A percentile compares a stretch with the other conserved stretches of the same genome.
Evolutionary conservation across 2,329 filamentous ascomycete genomes (phyloP).

Genomic region (Akanthomyces dipterigenus): DNA sequence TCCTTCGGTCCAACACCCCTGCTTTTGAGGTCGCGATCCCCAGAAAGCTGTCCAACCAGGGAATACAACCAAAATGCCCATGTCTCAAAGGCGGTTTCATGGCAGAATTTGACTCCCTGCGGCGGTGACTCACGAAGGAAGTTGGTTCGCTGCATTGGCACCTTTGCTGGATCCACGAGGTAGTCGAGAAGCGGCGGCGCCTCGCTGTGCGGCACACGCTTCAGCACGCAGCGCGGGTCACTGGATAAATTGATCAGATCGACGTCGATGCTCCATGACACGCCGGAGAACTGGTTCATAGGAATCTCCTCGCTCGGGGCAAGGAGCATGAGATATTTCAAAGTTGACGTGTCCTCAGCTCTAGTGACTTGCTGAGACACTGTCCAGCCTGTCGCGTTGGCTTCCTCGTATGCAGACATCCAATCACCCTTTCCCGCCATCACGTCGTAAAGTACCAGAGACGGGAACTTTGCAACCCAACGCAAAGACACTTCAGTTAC

Average conservation of each 20-base stretch:
- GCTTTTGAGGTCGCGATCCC: slow-evolving; percentile 27
- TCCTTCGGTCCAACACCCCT: slow-evolving; percentile 15
- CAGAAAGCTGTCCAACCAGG: slow-evolving; percentile 31
- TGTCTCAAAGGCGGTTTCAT: slow-evolving; percentile 29
- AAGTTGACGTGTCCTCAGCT: slow-evolving; percentile 24
- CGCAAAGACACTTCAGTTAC: slow-evolving; percentile 34
- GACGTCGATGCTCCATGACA: slow-evolving; percentile 27
- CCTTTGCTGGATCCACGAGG: slow-evolving; percentile 27
- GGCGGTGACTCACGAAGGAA: slow-evolving; percentile 25
- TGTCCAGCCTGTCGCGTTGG: slow-evolving; percentile 28
- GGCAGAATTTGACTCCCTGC: slow-evolving; percentile 25
- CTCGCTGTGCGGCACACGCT: slow-evolving; percentile 23
- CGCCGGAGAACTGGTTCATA: slow-evolving; percentile 18
- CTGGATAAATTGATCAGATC: slow-evolving; percentile 28
- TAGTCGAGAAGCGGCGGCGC: slow-evolving; percentile 28
- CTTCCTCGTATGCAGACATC: slow-evolving; percentile 20
- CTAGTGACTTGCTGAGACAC: slow-evolving; percentile 19
- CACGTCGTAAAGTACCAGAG: slow-evolving; percentile 39
- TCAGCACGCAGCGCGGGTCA: slow-evolving; percentile 27
- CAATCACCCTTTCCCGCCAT: slow-evolving; percentile 30
- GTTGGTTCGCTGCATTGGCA: slow-evolving; percentile 18
- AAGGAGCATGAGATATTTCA: slow-evolving; percentile 30
- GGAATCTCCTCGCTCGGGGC: slow-evolving; percentile 22
- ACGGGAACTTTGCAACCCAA: slow-evolving; percentile 36
- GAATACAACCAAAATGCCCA: slow-evolving; percentile 38